Evolutionary conservation across 768 basidiomycete species (phyloP).

Genomic region (Pleurotus tuoliensis): DNA sequence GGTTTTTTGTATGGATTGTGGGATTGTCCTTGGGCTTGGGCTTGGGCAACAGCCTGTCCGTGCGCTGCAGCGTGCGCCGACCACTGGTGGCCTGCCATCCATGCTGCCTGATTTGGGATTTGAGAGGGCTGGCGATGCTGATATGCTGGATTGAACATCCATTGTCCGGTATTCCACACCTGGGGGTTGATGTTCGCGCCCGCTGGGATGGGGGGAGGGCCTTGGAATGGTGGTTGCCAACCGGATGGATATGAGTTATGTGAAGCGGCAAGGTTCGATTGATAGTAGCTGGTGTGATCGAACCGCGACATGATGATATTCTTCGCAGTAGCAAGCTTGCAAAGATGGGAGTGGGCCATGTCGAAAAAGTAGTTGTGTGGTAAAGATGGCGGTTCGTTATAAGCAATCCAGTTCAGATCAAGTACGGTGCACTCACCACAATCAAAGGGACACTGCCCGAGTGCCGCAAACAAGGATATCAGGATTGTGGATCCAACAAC

Average conservation of each 20-base stretch:
- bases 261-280: background rate
- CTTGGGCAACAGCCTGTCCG: constrained; percentile 19
- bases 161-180: constrained; percentile 50
- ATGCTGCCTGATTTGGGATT: constrained; percentile 19
- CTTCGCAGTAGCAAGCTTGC: background rate
- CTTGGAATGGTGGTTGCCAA: constrained; percentile 28
- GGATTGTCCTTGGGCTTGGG: constrained; percentile 21
- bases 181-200: constrained; percentile 38
- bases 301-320: background rate
- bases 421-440: background rate
- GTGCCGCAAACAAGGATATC: background rate
- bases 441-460: background rate
- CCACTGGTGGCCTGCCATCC: constrained; percentile 19
- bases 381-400: background rate
- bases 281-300: background rate
- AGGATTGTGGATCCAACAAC: background rate
- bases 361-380: background rate
- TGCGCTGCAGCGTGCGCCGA: constrained; percentile 18
- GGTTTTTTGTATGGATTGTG: constrained; percentile 64
- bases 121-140: constrained; percentile 22
- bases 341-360: constrained; percentile 1
- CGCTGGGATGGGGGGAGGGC: constrained; percentile 54
- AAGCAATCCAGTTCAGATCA: background rate
- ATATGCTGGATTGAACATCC: constrained; percentile 47
- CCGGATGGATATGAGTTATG: constrained; percentile 6